Conservation (phyloP, 1,284 basidiomycete genomes). For the Amylostereum chailletii region DNA sequence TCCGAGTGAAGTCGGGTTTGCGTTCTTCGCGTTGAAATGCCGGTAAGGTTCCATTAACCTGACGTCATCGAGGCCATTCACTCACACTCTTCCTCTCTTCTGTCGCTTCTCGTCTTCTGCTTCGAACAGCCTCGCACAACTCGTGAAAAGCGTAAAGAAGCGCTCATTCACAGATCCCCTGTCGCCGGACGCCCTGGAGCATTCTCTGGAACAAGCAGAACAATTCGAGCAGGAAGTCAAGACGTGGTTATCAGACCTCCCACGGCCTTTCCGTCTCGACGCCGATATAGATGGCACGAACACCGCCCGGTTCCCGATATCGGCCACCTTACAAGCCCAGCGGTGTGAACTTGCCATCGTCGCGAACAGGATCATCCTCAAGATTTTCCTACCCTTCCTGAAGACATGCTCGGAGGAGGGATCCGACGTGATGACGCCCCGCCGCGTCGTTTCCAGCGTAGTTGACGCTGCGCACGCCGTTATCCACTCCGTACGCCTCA, state of each 20-base stretch:
- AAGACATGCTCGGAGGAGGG: conserved; percentile 22
- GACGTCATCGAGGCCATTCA: not conserved
- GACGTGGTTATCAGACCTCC: conserved; percentile 44
- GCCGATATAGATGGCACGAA: conserved; percentile 20
- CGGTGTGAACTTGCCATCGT: conserved; percentile 51
- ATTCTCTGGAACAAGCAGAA: conserved; percentile 45
- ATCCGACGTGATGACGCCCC: conserved; percentile 19
- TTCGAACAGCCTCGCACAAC: conserved; percentile 30
- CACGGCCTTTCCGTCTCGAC: conserved; percentile 30
- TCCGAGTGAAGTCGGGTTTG: conserved; percentile 22
- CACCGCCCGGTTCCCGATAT: conserved; percentile 19
- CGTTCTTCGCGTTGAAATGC: conserved; percentile 40
- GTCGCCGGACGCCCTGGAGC: conserved; percentile 18
- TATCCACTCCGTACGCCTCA: conserved; percentile 36
- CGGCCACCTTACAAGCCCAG: conserved; percentile 28
- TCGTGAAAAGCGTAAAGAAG: conserved; percentile 41
- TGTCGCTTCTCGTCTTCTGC: conserved; percentile 1
- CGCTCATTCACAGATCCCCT: conserved; percentile 30
- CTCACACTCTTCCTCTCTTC: not conserved
- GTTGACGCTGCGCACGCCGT: conserved; percentile 55
- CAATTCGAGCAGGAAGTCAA: conserved; percentile 46
- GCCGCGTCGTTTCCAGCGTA: conserved; percentile 45
- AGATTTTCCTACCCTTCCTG: conserved; percentile 60
- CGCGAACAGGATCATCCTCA: conserved; percentile 51
- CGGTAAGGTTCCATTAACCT: conserved; percentile 23